phyloP scores from a whole-genome alignment of 2,329 filamentous ascomycete genomes.

The Paecilomyces fulvus region DNA sequence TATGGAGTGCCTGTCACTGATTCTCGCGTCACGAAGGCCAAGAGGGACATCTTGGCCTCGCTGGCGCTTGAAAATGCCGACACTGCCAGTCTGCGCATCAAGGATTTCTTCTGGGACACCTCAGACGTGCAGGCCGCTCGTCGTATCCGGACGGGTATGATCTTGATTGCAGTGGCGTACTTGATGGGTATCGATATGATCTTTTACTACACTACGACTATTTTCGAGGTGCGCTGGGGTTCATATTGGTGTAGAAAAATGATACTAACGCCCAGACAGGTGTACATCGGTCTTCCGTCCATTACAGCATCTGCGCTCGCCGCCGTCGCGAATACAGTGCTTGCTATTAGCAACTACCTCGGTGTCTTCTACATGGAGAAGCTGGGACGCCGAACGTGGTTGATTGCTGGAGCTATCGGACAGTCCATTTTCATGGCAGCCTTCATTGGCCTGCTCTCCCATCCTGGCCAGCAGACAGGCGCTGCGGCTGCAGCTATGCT shows the following conservation, averaged over 20 bases:
- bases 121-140: constrained; percentile 16
- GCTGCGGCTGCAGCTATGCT: constrained; percentile 22
- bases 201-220: constrained; percentile 20
- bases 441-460: constrained; percentile 16
- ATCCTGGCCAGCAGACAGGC: constrained; percentile 8
- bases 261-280: background rate
- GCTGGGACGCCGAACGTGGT: constrained; percentile 18
- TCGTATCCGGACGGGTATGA: constrained; percentile 19
- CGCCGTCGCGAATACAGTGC: constrained; percentile 17
- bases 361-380: constrained; percentile 19
- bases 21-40: constrained; percentile 7
- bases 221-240: constrained; percentile 10
- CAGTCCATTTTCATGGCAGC: constrained; percentile 20
- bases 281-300: constrained; percentile 17
- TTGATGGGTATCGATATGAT: constrained; percentile 24
- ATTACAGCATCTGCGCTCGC: constrained; percentile 15
- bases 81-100: background rate
- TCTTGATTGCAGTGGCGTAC: constrained; percentile 21
- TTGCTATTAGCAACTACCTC: constrained; percentile 15
- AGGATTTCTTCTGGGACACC: constrained; percentile 7
- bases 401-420: constrained; percentile 15
- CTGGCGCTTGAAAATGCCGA: constrained; percentile 10
- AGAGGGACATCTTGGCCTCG: constrained; percentile 14
- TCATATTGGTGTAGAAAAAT: background rate
- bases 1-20: constrained; percentile 3